Conservation (phyloP, 768 basidiomycete species). For the Boletus pseudopeckii region DNA sequence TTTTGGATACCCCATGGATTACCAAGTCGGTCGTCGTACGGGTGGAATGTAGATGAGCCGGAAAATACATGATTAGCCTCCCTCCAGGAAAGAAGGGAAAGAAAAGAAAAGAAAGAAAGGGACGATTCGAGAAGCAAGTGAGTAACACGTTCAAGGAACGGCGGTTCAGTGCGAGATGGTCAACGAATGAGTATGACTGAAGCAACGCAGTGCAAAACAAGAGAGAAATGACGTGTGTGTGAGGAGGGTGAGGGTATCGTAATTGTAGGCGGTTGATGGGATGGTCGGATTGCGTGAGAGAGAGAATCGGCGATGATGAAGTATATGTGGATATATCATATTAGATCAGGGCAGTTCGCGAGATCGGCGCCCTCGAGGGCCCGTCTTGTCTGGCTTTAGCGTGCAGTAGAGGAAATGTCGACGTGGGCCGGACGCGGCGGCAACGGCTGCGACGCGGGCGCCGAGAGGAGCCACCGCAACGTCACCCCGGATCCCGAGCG, state of each 20-base stretch:
- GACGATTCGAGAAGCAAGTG: not conserved
- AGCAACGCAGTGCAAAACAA: too few species aligned
- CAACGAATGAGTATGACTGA: not conserved
- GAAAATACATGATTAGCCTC: not conserved
- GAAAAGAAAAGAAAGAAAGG: too few species aligned
- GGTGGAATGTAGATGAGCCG: not conserved
- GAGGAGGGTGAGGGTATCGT: too few species aligned
- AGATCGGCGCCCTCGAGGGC: slow-evolving; percentile 43
- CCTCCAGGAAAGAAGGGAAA: not conserved
- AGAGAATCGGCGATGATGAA: not conserved
- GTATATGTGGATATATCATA: not conserved
- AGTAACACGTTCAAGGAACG: not conserved
- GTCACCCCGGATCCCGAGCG: slow-evolving; percentile 73
- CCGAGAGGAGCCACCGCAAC: slow-evolving; percentile 57
- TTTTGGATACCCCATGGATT: slow-evolving; percentile 20
- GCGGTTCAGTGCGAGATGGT: not conserved
- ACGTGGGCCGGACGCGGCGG: slow-evolving; percentile 68
- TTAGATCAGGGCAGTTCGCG: slow-evolving; percentile 29
- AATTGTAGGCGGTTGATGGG: too few species aligned
- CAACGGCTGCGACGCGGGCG: slow-evolving; percentile 60
- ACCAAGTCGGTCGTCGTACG: not conserved
- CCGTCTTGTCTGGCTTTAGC: slow-evolving; percentile 56
- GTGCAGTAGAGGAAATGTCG: slow-evolving; percentile 84
- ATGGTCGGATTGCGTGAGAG: too few species aligned
- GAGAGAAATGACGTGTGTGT: too few species aligned